Evolutionary conservation across 371 early-diverging fungal genomes (phyloP).

Genomic region (Apophysomyces trapeziformis): DNA sequence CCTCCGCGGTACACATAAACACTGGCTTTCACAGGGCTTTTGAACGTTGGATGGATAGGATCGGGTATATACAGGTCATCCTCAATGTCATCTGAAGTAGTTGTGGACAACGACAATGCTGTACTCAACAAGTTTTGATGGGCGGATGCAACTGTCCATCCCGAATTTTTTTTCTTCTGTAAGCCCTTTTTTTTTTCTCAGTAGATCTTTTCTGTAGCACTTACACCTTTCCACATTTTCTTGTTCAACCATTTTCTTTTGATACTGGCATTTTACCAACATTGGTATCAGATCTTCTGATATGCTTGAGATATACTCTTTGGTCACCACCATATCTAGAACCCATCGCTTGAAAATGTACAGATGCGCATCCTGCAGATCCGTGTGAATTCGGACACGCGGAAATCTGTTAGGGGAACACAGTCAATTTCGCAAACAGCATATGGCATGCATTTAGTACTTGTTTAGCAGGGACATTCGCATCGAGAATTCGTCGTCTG

Average conservation of each 20-base stretch:
- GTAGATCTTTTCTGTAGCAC: background rate
- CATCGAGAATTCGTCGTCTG: slow-evolving; percentile 72
- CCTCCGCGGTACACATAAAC: slow-evolving; percentile 54
- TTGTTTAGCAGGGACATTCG: slow-evolving; percentile 74
- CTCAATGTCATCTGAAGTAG: slow-evolving; percentile 38
- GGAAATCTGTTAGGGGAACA: slow-evolving; percentile 62
- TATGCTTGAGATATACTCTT: slow-evolving; percentile 74
- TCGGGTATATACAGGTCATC: slow-evolving; percentile 29
- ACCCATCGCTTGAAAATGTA: slow-evolving; percentile 93
- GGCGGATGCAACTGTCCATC: slow-evolving; percentile 34
- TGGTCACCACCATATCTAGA: slow-evolving; percentile 74
- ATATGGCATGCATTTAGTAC: slow-evolving; percentile 27
- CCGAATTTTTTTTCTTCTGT: background rate
- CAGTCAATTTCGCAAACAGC: slow-evolving; percentile 5
- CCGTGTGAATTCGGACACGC: slow-evolving; percentile 71
- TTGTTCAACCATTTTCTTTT: slow-evolving; percentile 65
- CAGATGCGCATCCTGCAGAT: slow-evolving; percentile 86
- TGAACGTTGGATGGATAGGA: slow-evolving; percentile 38
- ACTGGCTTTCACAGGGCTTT: slow-evolving; percentile 52
- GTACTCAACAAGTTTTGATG: slow-evolving; percentile 40
- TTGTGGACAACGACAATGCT: slow-evolving; percentile 54
- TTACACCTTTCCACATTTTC: slow-evolving; percentile 74
- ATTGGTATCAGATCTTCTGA: slow-evolving; percentile 86
- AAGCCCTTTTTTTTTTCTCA: slow-evolving; percentile 8
- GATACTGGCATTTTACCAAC: slow-evolving; percentile 80